Conservation (phyloP, 805 yeast genomes). For the Metschnikowia lachancei region DNA sequence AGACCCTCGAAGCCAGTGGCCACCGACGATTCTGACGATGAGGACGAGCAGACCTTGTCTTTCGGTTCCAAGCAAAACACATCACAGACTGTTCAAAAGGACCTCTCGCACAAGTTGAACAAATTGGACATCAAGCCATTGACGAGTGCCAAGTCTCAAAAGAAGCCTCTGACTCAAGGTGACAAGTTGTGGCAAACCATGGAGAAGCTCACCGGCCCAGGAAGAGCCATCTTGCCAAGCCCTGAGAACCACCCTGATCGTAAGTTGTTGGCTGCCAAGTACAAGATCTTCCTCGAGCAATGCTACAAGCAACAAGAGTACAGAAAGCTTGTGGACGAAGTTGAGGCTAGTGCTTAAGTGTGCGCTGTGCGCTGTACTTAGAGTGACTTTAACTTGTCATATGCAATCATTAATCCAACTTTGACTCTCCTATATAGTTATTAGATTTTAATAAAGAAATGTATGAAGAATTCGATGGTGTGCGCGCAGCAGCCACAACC, state of each 20-base stretch:
- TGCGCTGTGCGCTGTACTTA: background rate
- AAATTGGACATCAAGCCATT: conserved; percentile 37
- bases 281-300: conserved; percentile 83
- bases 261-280: conserved; percentile 70
- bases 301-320: conserved; percentile 77
- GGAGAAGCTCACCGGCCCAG: conserved; percentile 81
- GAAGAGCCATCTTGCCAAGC: conserved; percentile 72
- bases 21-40: conserved; percentile 37
- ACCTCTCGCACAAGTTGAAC: conserved; percentile 45
- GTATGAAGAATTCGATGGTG: too few species aligned
- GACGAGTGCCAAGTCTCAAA: conserved; percentile 26
- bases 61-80: conserved; percentile 56
- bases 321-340: conserved; percentile 62
- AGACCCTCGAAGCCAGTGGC: conserved; percentile 6
- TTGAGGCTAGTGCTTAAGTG: conserved; percentile 26
- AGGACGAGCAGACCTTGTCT: conserved; percentile 51
- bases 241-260: conserved; percentile 59
- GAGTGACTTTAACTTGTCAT: too few species aligned
- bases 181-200: conserved; percentile 81
- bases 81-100: conserved; percentile 44
- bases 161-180: conserved; percentile 36
- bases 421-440: too few species aligned
- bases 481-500: background rate
- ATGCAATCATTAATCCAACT: too few species aligned
- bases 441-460: too few species aligned